Conservation (phyloP, 345 rosid species). For the Lumnitzera littorea region DNA sequence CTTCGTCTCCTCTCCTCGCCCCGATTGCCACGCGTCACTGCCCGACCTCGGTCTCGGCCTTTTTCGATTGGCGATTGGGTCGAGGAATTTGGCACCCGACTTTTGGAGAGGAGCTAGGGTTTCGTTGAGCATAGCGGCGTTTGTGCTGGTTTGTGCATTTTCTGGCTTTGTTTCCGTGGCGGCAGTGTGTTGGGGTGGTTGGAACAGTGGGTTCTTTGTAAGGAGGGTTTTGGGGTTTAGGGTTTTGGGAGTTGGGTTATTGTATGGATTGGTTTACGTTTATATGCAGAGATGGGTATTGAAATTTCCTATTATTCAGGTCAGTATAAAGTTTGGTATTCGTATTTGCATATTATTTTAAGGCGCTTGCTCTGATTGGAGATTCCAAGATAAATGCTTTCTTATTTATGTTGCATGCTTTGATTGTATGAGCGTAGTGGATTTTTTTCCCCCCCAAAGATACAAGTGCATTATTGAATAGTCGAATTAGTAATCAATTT, state of each 20-base stretch:
- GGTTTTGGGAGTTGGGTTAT: conserved; percentile 62
- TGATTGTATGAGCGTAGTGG: no score
- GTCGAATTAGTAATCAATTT: no score
- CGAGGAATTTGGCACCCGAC: conserved; percentile 18
- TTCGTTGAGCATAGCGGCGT: conserved; percentile 33
- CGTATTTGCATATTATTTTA: no score
- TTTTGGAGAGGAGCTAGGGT: conserved; percentile 44
- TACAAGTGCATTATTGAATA: no score
- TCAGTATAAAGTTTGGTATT: conserved; percentile 8
- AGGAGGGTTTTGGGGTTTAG: conserved; percentile 39
- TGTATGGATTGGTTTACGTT: conserved; percentile 44
- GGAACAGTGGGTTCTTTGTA: conserved; percentile 9
- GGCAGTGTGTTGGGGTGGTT: conserved; percentile 13
- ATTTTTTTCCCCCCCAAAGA: no score
- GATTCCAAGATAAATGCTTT: no score
- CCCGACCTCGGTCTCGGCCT: conserved; percentile 31
- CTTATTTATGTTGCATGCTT: no score
- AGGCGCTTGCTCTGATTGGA: no score
- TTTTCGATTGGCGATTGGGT: conserved; percentile 21
- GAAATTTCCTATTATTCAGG: conserved; percentile 92
- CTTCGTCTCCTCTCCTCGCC: conserved; percentile 35
- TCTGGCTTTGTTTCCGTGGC: conserved; percentile 18
- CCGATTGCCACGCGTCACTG: conserved; percentile 25
- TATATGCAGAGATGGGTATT: conserved; percentile 62
- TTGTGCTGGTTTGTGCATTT: conserved; percentile 33